phyloP scores from a whole-genome alignment of 2,329 filamentous ascomycete species.

The Tolypocladium sp. region DNA sequence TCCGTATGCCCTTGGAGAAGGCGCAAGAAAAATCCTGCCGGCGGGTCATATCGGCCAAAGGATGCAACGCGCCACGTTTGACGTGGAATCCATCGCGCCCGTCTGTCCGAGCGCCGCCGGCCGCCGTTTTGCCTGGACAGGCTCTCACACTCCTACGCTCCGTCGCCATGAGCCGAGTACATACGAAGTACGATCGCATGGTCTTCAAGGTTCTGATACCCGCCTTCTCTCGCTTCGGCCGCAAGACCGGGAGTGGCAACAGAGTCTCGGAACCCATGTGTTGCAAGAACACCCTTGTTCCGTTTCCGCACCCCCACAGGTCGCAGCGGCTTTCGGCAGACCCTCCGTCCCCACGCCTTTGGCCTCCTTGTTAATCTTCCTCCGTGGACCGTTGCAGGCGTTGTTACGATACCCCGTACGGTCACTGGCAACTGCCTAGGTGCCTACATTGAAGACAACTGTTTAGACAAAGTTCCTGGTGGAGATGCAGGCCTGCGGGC shows the following conservation, averaged over 20 bases:
- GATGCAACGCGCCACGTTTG: background rate
- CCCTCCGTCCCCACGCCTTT: background rate
- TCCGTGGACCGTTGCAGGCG: background rate
- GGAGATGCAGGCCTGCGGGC: background rate
- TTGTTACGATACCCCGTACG: background rate
- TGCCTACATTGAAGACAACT: background rate
- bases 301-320: background rate
- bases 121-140: background rate
- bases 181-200: background rate
- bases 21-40: background rate
- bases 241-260: background rate
- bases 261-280: background rate
- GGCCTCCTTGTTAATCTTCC: background rate
- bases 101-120: background rate
- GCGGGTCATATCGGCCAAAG: background rate
- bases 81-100: background rate
- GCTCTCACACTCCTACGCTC: background rate
- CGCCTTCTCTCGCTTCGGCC: background rate
- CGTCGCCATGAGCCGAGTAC: background rate
- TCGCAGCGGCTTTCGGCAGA: background rate
- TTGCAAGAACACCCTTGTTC: background rate
- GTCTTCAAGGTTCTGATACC: background rate
- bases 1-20: background rate
- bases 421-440: background rate
- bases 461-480: background rate